Conservation (phyloP, 495 filamentous ascomycete species). For the Clavariopsis aquatica region DNA sequence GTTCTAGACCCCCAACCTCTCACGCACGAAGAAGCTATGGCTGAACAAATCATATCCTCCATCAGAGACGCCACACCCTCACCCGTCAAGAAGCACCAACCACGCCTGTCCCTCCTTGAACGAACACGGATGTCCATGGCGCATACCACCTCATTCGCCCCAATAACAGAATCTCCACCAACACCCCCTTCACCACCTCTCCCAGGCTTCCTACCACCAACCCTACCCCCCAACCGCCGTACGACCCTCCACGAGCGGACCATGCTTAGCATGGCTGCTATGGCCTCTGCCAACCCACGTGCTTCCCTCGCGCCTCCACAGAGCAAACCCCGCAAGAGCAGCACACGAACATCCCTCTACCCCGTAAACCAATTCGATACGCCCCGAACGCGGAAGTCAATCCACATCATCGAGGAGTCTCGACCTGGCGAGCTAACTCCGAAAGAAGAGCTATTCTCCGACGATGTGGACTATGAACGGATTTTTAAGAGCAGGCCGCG, state of each 20-base stretch:
- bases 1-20: constrained; percentile 17
- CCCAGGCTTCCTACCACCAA: neutral
- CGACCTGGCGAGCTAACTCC: constrained; percentile 47
- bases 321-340: constrained; percentile 24
- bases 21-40: constrained; percentile 35
- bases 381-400: constrained; percentile 45
- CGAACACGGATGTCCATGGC: constrained; percentile 51
- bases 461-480: constrained; percentile 76
- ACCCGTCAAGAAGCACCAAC: constrained; percentile 40
- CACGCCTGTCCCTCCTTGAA: constrained; percentile 46
- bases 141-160: constrained; percentile 31
- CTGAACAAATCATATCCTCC: constrained; percentile 45
- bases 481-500: constrained; percentile 85
- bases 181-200: constrained; percentile 2
- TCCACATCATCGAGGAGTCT: constrained; percentile 24
- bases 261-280: constrained; percentile 73
- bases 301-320: neutral
- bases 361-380: constrained; percentile 65
- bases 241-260: constrained; percentile 68
- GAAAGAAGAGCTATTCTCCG: constrained; percentile 60
- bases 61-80: constrained; percentile 45
- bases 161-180: constrained; percentile 31
- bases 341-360: constrained; percentile 50
- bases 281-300: constrained; percentile 42
- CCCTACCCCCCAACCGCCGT: constrained; percentile 11